These are phyloP conservation scores for Cercospora beticola DNA, from an alignment of 2,329 filamentous ascomycete genomes.

Conservation along the genomic window DNA sequence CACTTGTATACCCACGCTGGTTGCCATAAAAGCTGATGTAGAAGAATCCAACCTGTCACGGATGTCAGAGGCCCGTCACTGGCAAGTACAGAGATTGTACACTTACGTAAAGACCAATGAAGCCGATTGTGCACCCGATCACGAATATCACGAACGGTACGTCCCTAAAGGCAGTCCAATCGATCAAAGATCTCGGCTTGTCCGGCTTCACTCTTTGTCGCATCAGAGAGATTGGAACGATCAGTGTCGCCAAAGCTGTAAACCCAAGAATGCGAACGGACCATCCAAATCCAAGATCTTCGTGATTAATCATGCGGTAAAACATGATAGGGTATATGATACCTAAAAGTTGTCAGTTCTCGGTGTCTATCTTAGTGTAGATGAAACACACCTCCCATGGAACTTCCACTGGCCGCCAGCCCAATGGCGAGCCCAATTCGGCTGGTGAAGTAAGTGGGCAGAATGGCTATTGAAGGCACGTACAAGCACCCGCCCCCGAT, in stretches of 20 bases:
- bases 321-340: constrained; percentile 42
- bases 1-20: constrained; percentile 34
- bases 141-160: constrained; percentile 41
- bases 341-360: constrained; percentile 16
- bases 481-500: constrained; percentile 48
- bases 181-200: constrained; percentile 41
- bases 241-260: constrained; percentile 35
- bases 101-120: constrained; percentile 44
- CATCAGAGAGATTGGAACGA: constrained; percentile 36
- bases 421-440: constrained; percentile 48
- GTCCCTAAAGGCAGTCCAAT: constrained; percentile 44
- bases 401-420: constrained; percentile 47
- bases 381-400: constrained; percentile 32
- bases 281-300: constrained; percentile 35
- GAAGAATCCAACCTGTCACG: constrained; percentile 33
- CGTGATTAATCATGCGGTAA: constrained; percentile 33
- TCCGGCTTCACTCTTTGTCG: constrained; percentile 40
- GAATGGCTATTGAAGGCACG: constrained; percentile 48
- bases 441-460: constrained; percentile 51
- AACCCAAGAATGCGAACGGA: constrained; percentile 36
- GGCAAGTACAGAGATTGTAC: not conserved
- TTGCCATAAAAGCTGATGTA: constrained; percentile 44
- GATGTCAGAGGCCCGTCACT: not conserved
- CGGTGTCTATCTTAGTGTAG: not conserved
- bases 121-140: constrained; percentile 39